These are phyloP conservation scores for Tylopilus rubrobrunneus DNA, from an alignment of 768 basidiomycete genomes.

Conservation along the genomic window DNA sequence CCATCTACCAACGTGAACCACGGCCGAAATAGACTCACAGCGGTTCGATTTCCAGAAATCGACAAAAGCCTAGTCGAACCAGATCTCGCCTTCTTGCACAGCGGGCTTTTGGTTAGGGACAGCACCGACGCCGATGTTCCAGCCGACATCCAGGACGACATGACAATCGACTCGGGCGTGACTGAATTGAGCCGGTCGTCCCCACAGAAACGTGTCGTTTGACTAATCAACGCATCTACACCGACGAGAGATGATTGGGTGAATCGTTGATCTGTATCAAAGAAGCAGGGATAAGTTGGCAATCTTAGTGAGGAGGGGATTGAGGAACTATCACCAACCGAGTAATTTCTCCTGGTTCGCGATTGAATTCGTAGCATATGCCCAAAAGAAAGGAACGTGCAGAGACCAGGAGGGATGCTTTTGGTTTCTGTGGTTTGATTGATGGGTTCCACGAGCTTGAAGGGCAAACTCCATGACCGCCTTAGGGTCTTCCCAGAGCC, in stretches of 20 bases:
- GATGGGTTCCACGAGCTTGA: conserved; percentile 88
- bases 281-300: neutral
- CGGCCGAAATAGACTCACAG: conserved; percentile 48
- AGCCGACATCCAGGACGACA: conserved; percentile 40
- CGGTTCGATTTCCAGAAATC: conserved; percentile 99
- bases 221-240: conserved; percentile 81
- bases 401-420: conserved; percentile 82
- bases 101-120: conserved; percentile 12
- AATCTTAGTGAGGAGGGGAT: too few species aligned
- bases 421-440: conserved; percentile 87
- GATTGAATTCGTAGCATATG: conserved; percentile 93
- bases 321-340: conserved; percentile 46
- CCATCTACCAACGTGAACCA: neutral
- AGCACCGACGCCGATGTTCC: neutral
- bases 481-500: conserved; percentile 95
- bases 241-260: conserved; percentile 89
- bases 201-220: conserved; percentile 84
- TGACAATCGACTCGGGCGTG: conserved; percentile 78
- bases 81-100: conserved; percentile 79
- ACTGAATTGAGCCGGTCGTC: conserved; percentile 91
- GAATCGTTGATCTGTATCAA: conserved; percentile 65
- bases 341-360: conserved; percentile 94
- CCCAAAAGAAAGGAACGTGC: conserved; percentile 90
- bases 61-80: conserved; percentile 98
- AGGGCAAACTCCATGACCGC: conserved; percentile 83